Evolutionary conservation across 345 rosid genomes (phyloP), one percentile per base, ranked within the genome.

Genomic region (Hibiscus syriacus): DNA sequence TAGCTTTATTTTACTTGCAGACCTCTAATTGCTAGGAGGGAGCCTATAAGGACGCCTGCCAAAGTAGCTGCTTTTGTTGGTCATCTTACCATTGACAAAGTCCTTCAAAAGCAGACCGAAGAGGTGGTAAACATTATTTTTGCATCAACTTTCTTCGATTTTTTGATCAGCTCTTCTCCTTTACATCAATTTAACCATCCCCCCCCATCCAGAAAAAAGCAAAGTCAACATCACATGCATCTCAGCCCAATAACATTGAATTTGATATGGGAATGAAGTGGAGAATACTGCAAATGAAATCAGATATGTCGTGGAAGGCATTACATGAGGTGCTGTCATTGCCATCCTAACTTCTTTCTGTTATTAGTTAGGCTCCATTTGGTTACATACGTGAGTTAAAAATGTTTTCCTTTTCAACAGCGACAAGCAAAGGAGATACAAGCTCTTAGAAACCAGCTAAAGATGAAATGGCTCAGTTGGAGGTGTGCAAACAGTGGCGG

Each of bases 231-330:
- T 64, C 84, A 26, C 84, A 82, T 66, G 68, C 70, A 59, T 66
- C 86, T 43, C 88, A 84, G 69, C 64, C 72, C 36, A 80, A 80
- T 32, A 82, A 57, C 1, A 20, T 78, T 4, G 83, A 78, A 63
- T 66, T 69, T 63, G 75, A 67, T 3, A 68, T 84, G 86, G 84
- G 81, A 10, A 25, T 66, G 32, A 78, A 78, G 36, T 80, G 88
- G 88, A 17, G 69, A 23, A 0, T 74, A 23, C 77, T 72, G 17
- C 83, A 78, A 41, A 70, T 53, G 57, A 64, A 54, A 56, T 66
- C 80, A 13, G 79, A 75, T 57, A 6, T 36, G 25, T 52, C 63
- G 61, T 79, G 83, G 84, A 75, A 75, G 52, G 65, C 64, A 29
- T 66, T 83, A 20, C 69, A 70, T 67, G 59, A 43, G 87, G 87